A percentile compares a stretch with the other conserved stretches of the same genome.
Evolutionary conservation across 108 stramenopile genomes (phyloP).

Genomic region (Nitzschia inconspicua): DNA sequence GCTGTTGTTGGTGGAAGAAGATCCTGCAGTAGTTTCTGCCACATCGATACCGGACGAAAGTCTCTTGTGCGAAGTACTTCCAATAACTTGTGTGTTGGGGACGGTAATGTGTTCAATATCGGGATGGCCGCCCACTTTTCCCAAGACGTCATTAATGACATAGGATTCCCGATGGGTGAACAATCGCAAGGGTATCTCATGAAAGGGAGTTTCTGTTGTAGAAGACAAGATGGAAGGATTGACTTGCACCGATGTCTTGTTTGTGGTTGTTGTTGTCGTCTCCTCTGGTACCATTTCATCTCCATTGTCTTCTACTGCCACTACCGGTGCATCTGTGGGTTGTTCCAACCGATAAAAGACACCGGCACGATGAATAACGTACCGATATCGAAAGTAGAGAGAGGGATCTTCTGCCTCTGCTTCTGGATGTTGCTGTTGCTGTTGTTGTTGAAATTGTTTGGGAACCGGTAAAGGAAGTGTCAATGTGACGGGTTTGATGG

Average conservation of each 20-base stretch:
- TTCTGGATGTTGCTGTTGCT: background rate
- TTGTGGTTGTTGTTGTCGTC: constrained; percentile 11
- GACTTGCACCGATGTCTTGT: background rate
- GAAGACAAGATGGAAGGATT: background rate
- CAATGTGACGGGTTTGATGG: constrained; percentile 49
- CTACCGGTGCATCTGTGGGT: constrained; percentile 30
- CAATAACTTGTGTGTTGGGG: too few relatives aligned
- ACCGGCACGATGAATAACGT: constrained; percentile 66
- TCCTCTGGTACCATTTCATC: constrained; percentile 17
- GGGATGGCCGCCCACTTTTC: constrained; percentile 43
- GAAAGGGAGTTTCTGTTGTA: constrained; percentile 11
- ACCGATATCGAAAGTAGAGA: constrained; percentile 50
- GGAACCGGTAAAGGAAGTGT: constrained; percentile 13
- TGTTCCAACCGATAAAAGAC: constrained; percentile 69
- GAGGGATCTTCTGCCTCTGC: background rate
- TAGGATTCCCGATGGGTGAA: constrained; percentile 62
- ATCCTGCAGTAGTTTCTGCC: constrained; percentile 4
- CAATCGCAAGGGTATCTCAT: constrained; percentile 59
- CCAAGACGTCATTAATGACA: constrained; percentile 72
- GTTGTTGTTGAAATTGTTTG: constrained; percentile 3
- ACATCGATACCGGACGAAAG: constrained; percentile 21
- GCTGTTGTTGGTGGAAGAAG: constrained; percentile 9
- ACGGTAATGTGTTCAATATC: constrained; percentile 68
- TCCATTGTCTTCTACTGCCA: background rate
- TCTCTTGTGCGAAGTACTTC: too few relatives aligned